Base-by-base conservation (phyloP, 306 rosid species). In the Prunus campanulata region DNA sequence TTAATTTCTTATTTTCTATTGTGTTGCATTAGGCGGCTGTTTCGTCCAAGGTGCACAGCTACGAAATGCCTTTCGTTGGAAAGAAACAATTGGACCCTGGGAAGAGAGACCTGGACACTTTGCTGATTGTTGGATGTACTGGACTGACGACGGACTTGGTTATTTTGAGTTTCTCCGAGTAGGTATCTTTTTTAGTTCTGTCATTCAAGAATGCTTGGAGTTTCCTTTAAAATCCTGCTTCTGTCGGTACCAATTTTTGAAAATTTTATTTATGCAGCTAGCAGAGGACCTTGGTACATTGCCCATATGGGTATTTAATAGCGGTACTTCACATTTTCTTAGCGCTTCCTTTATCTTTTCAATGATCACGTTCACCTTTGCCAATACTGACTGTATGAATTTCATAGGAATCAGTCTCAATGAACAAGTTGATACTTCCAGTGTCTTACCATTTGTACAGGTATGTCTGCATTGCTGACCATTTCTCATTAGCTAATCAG, bases 141-240 rank as follows among this genome's bases (percentile, higher is more conserved):
- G 99, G 99, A 95, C 97, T 48, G 99, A 95, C 77, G 99, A 95
- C 80, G 99, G 97, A 25, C 88, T 95, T 72, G 99, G 99, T 82
- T 87, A 95, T 82, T 90, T 78, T 68, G 99, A 95, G 88, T 92
- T 95, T 86, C 96, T 95, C 63, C 97, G 86, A 88, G 99, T 90
- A 77, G 22, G 89, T 74, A 51, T 66, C 70, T 49, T 76, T 25
- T 60, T 59, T 62, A 80, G 4, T 65, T 65, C 61, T 6, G 65
- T 20, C 47, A 25, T 35, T 62, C 52, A 49, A 39, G 50, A 52
- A 30, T 51, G 24, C 18, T 13, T 29, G 55, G 22, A 29, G 8
- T 25, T 56, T 42, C 29, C 19, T 9, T 15, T 65, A 25, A 70
- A 20, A 22, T 57, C 22, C 39, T 42, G 54, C 24, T 65, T 50